Evolutionary conservation across 129 eudicot genomes (phyloP), one percentile per base, ranked within the genome.

Genomic region (Saussurea involucrata): DNA sequence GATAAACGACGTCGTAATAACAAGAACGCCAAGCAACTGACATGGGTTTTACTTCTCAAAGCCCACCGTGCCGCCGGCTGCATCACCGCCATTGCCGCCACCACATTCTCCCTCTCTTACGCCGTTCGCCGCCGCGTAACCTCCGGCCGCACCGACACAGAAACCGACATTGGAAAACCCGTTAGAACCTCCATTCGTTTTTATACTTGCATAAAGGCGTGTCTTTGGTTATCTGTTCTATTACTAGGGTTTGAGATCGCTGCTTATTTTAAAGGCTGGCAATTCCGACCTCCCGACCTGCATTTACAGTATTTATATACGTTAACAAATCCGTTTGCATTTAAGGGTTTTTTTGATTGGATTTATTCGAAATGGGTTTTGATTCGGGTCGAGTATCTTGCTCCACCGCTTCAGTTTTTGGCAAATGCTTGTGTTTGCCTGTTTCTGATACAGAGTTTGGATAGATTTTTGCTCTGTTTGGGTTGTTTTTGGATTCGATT

Each of bases 1-100:
- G 33, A 55, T 0, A 57, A 67, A 29, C n/a, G 71, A 49, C 71
- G 76, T 17, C 58, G 46, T 32, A 86, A 82, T 21, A 89, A 87
- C 85, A 92, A 87, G 70, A 92, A 92, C 68, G 91, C 96, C 55
- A 92, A 87, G 64, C 97, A 89, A 78, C 87, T 92, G 20, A 92
- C 91, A 5, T 92, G 97, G 97, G 97, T 92, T 40, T 84, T 92
- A 36, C 84, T 92, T 66, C 78, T 92, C 11, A 89, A 86, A 65
- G 96, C 96, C 78, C 96, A 92, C 71, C 86, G 83, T 17, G 97
- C 97, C 27, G 96, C 96, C 8, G 97, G 92, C 20, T 89, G 95
- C 37, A 69, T 89, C 5, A 75, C 95, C 63, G 87, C 97, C 72
- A 81, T 89, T 0, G 96, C 91, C 74, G 33, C 93, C 80, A 87